phyloP scores from a whole-genome alignment of 306 rosid species.

The Inga laurina region DNA sequence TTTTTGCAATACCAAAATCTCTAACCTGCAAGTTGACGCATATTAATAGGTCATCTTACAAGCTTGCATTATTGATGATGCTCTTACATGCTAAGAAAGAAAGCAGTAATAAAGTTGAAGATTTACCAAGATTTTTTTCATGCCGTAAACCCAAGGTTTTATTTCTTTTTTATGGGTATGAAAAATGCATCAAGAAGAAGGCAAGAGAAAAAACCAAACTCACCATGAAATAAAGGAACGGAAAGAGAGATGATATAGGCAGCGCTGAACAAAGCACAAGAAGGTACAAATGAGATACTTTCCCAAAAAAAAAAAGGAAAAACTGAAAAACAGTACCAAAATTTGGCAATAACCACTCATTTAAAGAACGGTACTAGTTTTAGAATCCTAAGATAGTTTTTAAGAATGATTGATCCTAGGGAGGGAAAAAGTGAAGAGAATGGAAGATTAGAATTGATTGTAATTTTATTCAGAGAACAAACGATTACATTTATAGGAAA shows the following conservation, averaged over 20 bases:
- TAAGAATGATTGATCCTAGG: background rate
- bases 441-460: too few species aligned
- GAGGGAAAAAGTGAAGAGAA: too few species aligned
- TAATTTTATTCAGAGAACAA: too few species aligned
- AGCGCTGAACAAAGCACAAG: conserved; percentile 37
- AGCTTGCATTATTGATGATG: background rate
- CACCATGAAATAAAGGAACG: conserved; percentile 52
- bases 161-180: background rate
- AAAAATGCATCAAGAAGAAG: background rate
- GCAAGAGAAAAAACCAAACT: background rate
- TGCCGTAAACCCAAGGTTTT: background rate
- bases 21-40: conserved; percentile 53
- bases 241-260: conserved; percentile 49
- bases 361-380: background rate
- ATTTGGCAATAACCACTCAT: background rate
- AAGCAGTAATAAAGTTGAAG: background rate
- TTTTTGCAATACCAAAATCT: conserved; percentile 76
- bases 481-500: too few species aligned
- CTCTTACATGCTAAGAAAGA: background rate
- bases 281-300: conserved; percentile 3
- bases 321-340: background rate
- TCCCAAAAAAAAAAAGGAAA: background rate
- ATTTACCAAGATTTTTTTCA: background rate
- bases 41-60: background rate
- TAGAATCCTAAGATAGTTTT: background rate